These are phyloP conservation scores for Colletotrichum sp. DNA, from an alignment of 2,329 filamentous ascomycete species.

Conservation along the genomic window DNA sequence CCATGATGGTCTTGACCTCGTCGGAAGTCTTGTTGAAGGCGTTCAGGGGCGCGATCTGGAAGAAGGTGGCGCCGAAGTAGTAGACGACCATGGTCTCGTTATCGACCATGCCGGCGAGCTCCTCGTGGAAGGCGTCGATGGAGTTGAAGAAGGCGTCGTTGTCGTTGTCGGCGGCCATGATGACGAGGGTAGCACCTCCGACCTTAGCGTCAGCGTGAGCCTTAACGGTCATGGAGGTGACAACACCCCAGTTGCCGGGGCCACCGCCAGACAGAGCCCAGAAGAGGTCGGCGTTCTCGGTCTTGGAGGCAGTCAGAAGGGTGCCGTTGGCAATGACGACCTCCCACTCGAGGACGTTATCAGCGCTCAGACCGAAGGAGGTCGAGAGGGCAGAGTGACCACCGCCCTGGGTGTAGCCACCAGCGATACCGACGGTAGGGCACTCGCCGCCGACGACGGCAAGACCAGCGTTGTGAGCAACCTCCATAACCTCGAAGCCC, in stretches of 20 bases:
- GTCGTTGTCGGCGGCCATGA: constrained; percentile 29
- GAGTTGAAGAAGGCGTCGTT: constrained; percentile 36
- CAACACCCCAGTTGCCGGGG: constrained; percentile 45
- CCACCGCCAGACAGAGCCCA: constrained; percentile 55
- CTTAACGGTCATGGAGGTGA: constrained; percentile 41
- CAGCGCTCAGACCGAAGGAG: constrained; percentile 60
- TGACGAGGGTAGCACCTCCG: constrained; percentile 33
- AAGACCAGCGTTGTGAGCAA: constrained; percentile 1
- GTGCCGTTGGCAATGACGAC: constrained; percentile 51
- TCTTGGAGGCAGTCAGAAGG: constrained; percentile 45
- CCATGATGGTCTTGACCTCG: constrained; percentile 46
- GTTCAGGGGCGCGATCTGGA: constrained; percentile 51
- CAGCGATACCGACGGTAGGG: constrained; percentile 60
- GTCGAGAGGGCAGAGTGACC: constrained; percentile 60
- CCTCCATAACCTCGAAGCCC: constrained; percentile 43
- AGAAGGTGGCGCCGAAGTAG: constrained; percentile 50
- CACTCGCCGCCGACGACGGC: constrained; percentile 48
- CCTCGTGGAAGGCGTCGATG: constrained; percentile 31
- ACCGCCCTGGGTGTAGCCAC: constrained; percentile 66
- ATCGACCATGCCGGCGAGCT: constrained; percentile 52
- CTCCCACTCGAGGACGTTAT: constrained; percentile 57
- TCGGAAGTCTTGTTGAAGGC: constrained; percentile 48
- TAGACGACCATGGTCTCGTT: constrained; percentile 54
- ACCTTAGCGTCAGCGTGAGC: constrained; percentile 36
- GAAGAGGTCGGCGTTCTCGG: constrained; percentile 49